These are phyloP conservation scores for Breynia disticha DNA, from an alignment of 441 rosid species.

Conservation along the genomic window DNA sequence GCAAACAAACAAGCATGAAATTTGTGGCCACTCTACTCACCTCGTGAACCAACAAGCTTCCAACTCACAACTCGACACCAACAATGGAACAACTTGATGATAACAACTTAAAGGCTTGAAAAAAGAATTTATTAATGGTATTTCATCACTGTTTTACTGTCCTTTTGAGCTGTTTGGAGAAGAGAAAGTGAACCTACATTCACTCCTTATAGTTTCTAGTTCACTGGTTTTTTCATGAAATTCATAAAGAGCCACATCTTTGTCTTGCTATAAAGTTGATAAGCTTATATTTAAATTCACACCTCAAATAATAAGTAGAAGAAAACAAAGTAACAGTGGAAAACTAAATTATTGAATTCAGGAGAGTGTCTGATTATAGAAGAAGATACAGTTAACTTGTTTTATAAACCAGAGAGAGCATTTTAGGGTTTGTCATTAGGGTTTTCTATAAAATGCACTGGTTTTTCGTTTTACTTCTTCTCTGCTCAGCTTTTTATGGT, in stretches of 20 bases:
- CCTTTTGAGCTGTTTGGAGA: constrained; percentile 13
- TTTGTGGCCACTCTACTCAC: constrained; percentile 16
- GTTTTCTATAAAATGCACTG: constrained; percentile 19
- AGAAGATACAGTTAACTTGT: no score
- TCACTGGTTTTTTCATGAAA: no score
- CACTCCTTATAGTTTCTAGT: no score
- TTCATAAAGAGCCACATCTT: no score
- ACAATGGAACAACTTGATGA: constrained; percentile 16
- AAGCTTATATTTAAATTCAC: no score
- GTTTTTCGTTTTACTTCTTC: constrained; percentile 22
- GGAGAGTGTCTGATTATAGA: no score
- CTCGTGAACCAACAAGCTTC: constrained; percentile 30
- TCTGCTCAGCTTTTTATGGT: constrained; percentile 18
- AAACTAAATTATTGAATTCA: no score
- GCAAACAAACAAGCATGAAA: constrained; percentile 14
- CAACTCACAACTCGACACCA: constrained; percentile 6
- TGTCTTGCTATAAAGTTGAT: no score
- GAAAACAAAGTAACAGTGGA: no score
- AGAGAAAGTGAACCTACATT: no score
- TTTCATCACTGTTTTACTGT: constrained; percentile 1
- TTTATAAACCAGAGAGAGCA: constrained; percentile 1
- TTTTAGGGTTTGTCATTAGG: not conserved
- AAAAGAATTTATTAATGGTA: not conserved
- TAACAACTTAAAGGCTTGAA: constrained; percentile 9
- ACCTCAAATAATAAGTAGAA: no score